Base-by-base conservation (phyloP, 495 filamentous ascomycete genomes). In the Thermothielavioides terrestris region DNA sequence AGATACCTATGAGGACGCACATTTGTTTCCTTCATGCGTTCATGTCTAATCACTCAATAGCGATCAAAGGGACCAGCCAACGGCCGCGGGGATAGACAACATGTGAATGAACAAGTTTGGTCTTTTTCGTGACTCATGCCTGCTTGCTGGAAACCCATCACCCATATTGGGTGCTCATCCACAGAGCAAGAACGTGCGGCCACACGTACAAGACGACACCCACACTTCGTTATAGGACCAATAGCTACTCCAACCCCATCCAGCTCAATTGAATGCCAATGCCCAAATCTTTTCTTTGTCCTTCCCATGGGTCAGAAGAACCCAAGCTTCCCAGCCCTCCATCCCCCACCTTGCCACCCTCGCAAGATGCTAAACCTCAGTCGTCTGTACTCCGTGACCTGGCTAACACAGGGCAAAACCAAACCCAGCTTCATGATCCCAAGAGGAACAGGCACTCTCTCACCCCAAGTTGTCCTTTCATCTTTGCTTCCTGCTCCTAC, bases 1-100 rank as follows among this genome's bases (percentile, higher is more conserved):
- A 35, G 42, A 46, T 46, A 46, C 30, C 42, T 25, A n/a, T 26
- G 20, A 46, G 42, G 31, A 26, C 30, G 20, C 14, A 10, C 22
- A 23, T 18, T 4, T 10, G 14, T 9, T 36, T 42, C 15, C 20
- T 46, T 46, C 18, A 37, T 2, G 25, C 27, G 26, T 23, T 32
- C 45, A 44, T 39, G 34, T 35, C 41, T 38, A 49, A 46, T 46
- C 34, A 23, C 14, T 15, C 35, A 46, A 46, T 46, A 18, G 30
- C 42, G 15, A 22, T 45, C 26, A 31, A 44, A 9, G 30, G 42
- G 12, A 17, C 31, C 20, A 23, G 8, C 26, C 17, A 32, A 27
- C 1, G 27, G 27, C 28, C 10, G 18, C 27, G 12, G 18, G 18
- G 2, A 25, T 8, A 9, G 23, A 31, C 7, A 17, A 46, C 30